Evolutionary conservation across 2,329 filamentous ascomycete species (phyloP).

Genomic region (Pyrenophora teres): DNA sequence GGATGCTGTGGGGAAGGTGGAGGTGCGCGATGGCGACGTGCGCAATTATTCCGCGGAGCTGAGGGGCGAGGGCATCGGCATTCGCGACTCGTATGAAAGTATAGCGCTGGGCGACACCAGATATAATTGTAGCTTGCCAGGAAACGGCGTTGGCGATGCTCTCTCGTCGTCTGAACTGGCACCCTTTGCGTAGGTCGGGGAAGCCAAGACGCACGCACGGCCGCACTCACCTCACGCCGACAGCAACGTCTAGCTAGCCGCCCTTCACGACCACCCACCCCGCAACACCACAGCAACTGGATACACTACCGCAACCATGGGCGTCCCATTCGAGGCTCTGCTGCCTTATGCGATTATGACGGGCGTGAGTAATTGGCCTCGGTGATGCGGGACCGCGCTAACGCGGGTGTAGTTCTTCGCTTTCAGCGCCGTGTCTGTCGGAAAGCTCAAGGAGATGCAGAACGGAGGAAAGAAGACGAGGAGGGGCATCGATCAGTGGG

Average conservation of each 20-base stretch:
- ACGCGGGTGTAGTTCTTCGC: conserved; percentile 60
- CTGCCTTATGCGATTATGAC: conserved; percentile 68
- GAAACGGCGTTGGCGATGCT: conserved; percentile 36
- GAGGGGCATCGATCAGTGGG: conserved; percentile 66
- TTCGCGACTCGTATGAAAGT: conserved; percentile 43
- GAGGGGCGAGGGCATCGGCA: conserved; percentile 21
- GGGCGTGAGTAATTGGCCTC: conserved; percentile 53
- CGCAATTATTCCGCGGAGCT: conserved; percentile 30
- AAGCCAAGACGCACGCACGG: conserved; percentile 16
- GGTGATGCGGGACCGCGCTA: conserved; percentile 18
- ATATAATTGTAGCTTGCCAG: conserved; percentile 30
- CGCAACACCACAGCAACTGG: conserved; percentile 26
- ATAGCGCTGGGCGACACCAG: conserved; percentile 40
- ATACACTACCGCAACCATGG: conserved; percentile 56
- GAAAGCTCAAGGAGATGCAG: conserved; percentile 62
- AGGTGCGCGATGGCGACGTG: conserved; percentile 24
- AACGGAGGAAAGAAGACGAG: conserved; percentile 67
- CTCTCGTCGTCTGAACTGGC: conserved; percentile 34
- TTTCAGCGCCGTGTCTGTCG: conserved; percentile 62
- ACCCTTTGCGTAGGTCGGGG: conserved; percentile 33
- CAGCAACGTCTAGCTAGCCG: conserved; percentile 21
- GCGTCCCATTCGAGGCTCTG: conserved; percentile 69
- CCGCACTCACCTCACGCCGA: conserved; percentile 21
- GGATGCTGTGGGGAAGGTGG: conserved; percentile 30
- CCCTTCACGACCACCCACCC: conserved; percentile 20